Evolutionary conservation across 805 yeast species (phyloP), one percentile per base, ranked within the genome.

Genomic region (Candida bentonensis): DNA sequence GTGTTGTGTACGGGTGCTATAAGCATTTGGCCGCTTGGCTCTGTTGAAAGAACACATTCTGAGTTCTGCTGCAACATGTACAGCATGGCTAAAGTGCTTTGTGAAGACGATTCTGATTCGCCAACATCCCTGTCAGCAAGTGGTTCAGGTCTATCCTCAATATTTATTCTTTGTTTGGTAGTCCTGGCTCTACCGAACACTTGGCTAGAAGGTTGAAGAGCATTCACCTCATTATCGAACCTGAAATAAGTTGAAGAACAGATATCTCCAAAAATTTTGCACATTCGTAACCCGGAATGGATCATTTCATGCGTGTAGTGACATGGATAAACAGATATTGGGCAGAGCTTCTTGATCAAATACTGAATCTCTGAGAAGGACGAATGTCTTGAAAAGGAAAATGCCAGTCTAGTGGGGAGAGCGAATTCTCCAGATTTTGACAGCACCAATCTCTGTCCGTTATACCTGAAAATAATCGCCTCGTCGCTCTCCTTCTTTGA

Each of bases 311-410:
- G 17, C 11, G 44, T 44, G 22, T 44, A 41, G 40, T 43, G 42
- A 40, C 48, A 48, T 1, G 55, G 53, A 43, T 50, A 50, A 15
- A 52, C 54, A 4, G 43, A 36, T 30, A 36, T 43, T 2, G 53
- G 53, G 2, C 47, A 40, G 42, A 61, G 54, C 28, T 50, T 13
- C 2, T 41, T 40, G 2, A 51, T 30, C 3, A 61, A 49, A 5
- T 43, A 41, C 20, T 43, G 3, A 9, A 59, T 42, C 39, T 59
- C 64, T 0, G 50, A 48, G 33, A 45, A 48, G 1, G 64, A 61
- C 3, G 64, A 56, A 41, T 61, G 65, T 7, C 64, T 44, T 3
- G 63, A 59, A 42, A 57, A 60, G 25, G 47, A 42, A 44, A 52
- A 54, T 11, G 36, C 36, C 36, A 30, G 20, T n/a, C 36, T 30